phyloP scores from a whole-genome alignment of 139 green algal genomes.

The Pleodorina starrii region DNA sequence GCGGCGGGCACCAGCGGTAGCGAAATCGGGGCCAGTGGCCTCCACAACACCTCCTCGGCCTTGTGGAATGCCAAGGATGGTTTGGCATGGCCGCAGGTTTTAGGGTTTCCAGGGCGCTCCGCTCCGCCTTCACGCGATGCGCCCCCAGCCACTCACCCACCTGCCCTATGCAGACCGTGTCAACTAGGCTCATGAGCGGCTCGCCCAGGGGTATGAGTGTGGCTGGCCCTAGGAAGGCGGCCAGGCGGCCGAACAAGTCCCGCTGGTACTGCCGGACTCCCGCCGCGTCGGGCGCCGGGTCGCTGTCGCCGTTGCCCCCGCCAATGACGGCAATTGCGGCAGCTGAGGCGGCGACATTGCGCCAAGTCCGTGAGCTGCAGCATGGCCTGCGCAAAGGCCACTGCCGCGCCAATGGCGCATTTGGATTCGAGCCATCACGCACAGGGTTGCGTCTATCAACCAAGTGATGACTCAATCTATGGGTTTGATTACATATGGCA shows the following conservation, averaged over 20 bases:
- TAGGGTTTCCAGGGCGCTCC: too few species aligned
- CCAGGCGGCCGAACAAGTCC: conserved; percentile 27
- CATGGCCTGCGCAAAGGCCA: not conserved
- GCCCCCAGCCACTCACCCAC: too few species aligned
- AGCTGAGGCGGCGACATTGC: not conserved
- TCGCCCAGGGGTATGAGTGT: conserved; percentile 82
- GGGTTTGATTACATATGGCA: not conserved
- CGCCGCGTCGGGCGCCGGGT: not conserved
- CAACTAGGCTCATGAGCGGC: conserved; percentile 85
- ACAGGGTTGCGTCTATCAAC: too few species aligned
- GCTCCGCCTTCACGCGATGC: too few species aligned
- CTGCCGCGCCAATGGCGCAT: not conserved
- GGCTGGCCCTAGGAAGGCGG: conserved; percentile 61
- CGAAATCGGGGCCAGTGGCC: too few species aligned
- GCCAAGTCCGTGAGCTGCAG: not conserved
- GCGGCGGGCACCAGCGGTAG: too few species aligned
- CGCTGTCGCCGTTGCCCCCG: not conserved
- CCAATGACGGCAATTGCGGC: not conserved
- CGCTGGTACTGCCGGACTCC: not conserved
- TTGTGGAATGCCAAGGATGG: too few species aligned
- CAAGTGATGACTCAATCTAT: too few species aligned
- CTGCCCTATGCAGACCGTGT: conserved; percentile 83
- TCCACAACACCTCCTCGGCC: too few species aligned
- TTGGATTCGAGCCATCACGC: too few species aligned
- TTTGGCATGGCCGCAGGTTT: too few species aligned